Evolutionary conservation across 2,329 filamentous ascomycete species (phyloP).

Genomic region (Epichloe bromicola): DNA sequence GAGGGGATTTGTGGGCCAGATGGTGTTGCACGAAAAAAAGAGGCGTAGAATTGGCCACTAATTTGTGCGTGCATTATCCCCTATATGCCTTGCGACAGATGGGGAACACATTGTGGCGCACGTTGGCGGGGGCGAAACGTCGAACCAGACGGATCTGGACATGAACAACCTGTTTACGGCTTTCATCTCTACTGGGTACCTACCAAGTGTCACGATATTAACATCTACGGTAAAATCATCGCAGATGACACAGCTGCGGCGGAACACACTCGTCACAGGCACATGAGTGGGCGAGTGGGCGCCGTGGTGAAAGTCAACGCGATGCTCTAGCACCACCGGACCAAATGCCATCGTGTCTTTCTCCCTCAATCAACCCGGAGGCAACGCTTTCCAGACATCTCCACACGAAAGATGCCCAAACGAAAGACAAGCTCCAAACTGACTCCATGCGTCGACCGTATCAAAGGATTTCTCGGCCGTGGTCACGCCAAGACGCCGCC

Average conservation of each 20-base stretch:
- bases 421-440: neutral
- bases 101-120: neutral
- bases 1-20: neutral
- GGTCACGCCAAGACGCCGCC: neutral
- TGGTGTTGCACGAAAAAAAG: neutral
- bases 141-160: too few species aligned
- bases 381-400: neutral
- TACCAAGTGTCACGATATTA: too few species aligned
- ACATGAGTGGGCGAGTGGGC: too few species aligned
- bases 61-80: too few species aligned
- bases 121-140: too few species aligned
- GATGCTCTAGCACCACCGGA: neutral
- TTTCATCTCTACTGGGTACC: too few species aligned
- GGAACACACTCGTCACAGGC: too few species aligned
- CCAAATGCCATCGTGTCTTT: neutral
- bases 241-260: too few species aligned
- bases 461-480: neutral
- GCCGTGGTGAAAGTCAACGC: neutral
- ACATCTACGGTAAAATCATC: too few species aligned
- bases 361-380: neutral
- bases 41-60: too few species aligned
- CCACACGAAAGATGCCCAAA: neutral
- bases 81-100: too few species aligned
- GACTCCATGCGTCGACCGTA: neutral
- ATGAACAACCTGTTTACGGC: too few species aligned